Evolutionary conservation across 2,329 filamentous ascomycete species (phyloP), one percentile per base, ranked within the genome.

Genomic region (Phaeosphaeriaceae sp.): DNA sequence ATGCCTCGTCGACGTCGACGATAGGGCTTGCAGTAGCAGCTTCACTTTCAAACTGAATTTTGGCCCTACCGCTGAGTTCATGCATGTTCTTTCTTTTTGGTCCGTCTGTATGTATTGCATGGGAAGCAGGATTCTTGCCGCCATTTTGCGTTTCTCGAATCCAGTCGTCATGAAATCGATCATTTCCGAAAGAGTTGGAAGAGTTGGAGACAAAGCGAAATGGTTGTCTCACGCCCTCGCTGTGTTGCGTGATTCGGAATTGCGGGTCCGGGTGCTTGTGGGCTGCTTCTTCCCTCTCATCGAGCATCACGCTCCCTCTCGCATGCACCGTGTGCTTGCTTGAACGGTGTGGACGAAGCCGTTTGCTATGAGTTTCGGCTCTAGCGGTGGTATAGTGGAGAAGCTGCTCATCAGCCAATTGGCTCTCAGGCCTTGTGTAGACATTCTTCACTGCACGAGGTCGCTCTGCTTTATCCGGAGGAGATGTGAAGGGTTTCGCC

Each of bases 1-100:
- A 60, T 44, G 15, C 35, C 35, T 40, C 35, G 8, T 65, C 60
- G 44, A 71, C 67, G 68, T 74, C 70, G 65, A 68, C 61, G 65
- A 67, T 72, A 46, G 61, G 35, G 30, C 23, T 44, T 52, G 40
- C 47, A 53, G 54, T 40, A 30, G 30, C 35, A 49, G 43, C 46
- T 26, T 65, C 51, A 26, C 44, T 49, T 44, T 55, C 54, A 35
- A 35, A 49, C 35, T n/a, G 24, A 46, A 35, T 35, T 47, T 30
- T 24, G 58, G 28, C 49, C 53, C 51, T 40, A 30, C 57, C 60
- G 50, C 61, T 60, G 24, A 15, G 40, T 44, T 58, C 57, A 54
- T 51, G 55, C 57, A 60, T 44, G 49, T 55, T 24, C 52, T 59
- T 57, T 15, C 13, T 60, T 55, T 56, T 43, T 55, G 60, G 54